A percentile compares a stretch with the other conserved stretches of the same genome.
Evolutionary conservation across 768 basidiomycete species (phyloP).

Genomic region (Grammothele lineata): DNA sequence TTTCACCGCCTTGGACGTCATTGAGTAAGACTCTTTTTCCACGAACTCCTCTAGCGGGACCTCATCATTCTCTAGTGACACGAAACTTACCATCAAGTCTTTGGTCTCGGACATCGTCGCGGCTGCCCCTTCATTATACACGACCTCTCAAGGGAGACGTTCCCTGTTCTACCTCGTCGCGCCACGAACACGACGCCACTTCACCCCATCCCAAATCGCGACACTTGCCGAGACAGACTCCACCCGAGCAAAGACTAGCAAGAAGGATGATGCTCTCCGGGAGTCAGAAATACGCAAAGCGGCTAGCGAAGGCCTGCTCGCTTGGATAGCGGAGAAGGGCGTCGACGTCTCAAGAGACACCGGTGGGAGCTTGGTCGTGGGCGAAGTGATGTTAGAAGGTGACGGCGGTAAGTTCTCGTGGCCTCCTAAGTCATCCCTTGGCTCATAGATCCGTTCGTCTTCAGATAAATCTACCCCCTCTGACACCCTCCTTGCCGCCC

Average conservation of each 20-base stretch:
- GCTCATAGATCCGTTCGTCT: neutral
- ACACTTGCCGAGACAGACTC: conserved; percentile 71
- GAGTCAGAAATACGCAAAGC: conserved; percentile 67
- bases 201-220: conserved; percentile 70
- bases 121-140: conserved; percentile 52
- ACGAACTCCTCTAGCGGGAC: neutral
- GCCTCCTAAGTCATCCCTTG: neutral
- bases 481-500: conserved; percentile 52
- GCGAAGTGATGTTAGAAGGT: conserved; percentile 80
- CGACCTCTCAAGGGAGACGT: conserved; percentile 71
- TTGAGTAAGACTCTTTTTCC: conserved; percentile 57
- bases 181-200: conserved; percentile 81
- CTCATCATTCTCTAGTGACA: conserved; percentile 53
- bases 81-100: conserved; percentile 81
- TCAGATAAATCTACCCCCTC: conserved; percentile 70
- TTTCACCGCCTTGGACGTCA: conserved; percentile 85
- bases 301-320: conserved; percentile 71
- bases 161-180: conserved; percentile 79
- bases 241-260: conserved; percentile 70
- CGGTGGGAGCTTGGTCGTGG: conserved; percentile 71
- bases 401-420: conserved; percentile 63
- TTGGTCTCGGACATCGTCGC: conserved; percentile 67
- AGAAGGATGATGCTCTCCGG: conserved; percentile 66
- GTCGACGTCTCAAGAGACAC: conserved; percentile 66
- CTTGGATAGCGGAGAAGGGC: conserved; percentile 62